Percentiles rank a stretch among this genome's conserved stretches.
Evolutionary conservation across 2,329 filamentous ascomycete genomes (phyloP).

Genomic region (Trichoderma asperellum): DNA sequence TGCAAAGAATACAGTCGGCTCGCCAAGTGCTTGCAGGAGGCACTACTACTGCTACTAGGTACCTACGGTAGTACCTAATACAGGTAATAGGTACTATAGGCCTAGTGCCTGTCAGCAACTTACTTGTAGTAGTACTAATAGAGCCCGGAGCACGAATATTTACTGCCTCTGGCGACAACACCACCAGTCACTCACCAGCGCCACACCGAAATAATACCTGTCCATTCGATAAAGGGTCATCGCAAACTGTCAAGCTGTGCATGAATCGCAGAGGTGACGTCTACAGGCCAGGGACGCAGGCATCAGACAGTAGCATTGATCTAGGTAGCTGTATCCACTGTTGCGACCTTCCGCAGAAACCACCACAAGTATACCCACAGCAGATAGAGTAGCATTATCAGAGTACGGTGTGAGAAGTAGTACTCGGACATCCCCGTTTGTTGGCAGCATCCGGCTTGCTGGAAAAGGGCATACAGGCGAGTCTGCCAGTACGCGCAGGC

Average conservation of each 20-base stretch:
- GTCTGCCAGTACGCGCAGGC: background rate
- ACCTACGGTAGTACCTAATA: too few species aligned
- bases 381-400: conserved; percentile 7
- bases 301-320: background rate
- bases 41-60: too few species aligned
- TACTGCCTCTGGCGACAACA: background rate
- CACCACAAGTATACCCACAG: background rate
- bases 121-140: too few species aligned
- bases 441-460: background rate
- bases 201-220: background rate
- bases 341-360: conserved; percentile 1
- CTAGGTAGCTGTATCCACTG: background rate
- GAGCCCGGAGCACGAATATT: background rate
- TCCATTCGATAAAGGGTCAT: background rate
- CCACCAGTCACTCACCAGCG: background rate
- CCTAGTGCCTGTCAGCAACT: too few species aligned
- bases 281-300: background rate
- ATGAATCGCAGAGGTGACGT: background rate
- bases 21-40: background rate
- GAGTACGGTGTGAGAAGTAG: conserved; percentile 7
- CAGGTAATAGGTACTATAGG: too few species aligned
- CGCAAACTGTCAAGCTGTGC: background rate
- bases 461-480: background rate
- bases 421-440: background rate
- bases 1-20: background rate